A percentile compares a stretch with the other conserved stretches of the same genome.
These are phyloP conservation scores for Gaertneriomyces sp. DNA, from an alignment of 192 early-diverging fungal species.

Conservation along the genomic window DNA sequence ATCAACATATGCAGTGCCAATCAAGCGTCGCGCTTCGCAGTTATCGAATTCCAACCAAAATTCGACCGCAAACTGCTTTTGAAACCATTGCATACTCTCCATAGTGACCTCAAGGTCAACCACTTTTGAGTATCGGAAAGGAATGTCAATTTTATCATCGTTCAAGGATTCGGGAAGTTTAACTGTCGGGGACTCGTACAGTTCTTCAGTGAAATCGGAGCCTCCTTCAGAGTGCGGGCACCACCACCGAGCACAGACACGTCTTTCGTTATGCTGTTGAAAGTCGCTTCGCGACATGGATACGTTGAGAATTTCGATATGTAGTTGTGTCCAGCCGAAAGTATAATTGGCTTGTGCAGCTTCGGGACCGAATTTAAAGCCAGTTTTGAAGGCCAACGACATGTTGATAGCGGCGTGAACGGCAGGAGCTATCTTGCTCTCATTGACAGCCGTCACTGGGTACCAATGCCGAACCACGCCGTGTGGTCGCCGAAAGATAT, in stretches of 20 bases:
- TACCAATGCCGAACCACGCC: constrained; percentile 31
- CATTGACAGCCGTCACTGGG: constrained; percentile 6
- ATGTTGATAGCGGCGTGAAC: constrained; percentile 26
- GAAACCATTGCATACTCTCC: constrained; percentile 2
- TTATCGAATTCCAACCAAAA: neutral
- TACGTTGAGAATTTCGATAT: neutral
- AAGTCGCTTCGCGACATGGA: neutral
- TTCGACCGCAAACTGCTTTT: constrained; percentile 13
- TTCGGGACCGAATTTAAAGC: constrained; percentile 15
- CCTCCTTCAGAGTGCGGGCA: neutral
- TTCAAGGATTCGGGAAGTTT: neutral
- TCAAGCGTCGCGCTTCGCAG: neutral
- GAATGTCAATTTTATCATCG: neutral
- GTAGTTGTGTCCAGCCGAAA: neutral
- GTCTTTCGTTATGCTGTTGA: neutral
- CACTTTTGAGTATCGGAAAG: neutral
- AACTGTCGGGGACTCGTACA: no score
- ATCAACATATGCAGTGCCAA: constrained; percentile 28
- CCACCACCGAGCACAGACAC: neutral
- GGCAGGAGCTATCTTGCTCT: neutral
- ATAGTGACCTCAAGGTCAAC: neutral
- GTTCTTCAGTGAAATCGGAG: neutral
- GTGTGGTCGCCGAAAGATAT: constrained; percentile 9
- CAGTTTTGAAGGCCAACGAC: constrained; percentile 22
- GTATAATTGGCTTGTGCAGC: neutral